Evolutionary conservation across 2,329 filamentous ascomycete species (phyloP), one percentile per base, ranked within the genome.

Genomic region (Colletotrichum aenigma): DNA sequence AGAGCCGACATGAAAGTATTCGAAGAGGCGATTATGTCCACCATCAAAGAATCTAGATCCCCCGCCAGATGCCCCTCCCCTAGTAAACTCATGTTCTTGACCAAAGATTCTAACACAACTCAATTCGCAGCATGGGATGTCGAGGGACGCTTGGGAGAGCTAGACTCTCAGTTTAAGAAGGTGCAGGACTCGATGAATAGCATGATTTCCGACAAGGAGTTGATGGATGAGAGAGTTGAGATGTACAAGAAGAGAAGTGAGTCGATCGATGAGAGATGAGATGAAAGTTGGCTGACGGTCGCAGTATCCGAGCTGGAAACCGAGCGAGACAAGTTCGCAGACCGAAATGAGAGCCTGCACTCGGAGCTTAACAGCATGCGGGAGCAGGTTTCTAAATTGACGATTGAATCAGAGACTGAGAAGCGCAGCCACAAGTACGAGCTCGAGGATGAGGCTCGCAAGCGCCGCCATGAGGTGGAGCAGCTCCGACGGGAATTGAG

Each of bases 231-330:
- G 77, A 91, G 93, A 1, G 89, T 97, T 61, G 91, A 93, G 18
- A 80, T 94, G 12, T 94, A 94, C 78, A 97, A 96, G 82, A 90
- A 89, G 67, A 91, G 93, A 89, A 92, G 95, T 97, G 88, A 78
- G 91, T 85, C 7, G 7, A 36, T 16, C 18, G 9, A 30, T 74
- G 65, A 52, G 55, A 71, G 38, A 13, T 66, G 15, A n/a, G 16
- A n/a, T n/a, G 43, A 13, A 18, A 12, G 78, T 48, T 18, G 48
- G 43, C 77, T 81, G 61, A 81, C 60, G 8, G 1, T 15, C 34
- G 5, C 70, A 92, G 90, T 87, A 61, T 82, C 83, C 55, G 87
- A 88, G 36, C 84, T 92, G 7, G 89, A 92, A 76, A 81, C 83
- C 2, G 86, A 90, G 66, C 85, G 87, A 38, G 83, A 86, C 38